These are phyloP conservation scores for Zizania palustris DNA, from an alignment of 202 grass and related monocot genomes.

Conservation along the genomic window DNA sequence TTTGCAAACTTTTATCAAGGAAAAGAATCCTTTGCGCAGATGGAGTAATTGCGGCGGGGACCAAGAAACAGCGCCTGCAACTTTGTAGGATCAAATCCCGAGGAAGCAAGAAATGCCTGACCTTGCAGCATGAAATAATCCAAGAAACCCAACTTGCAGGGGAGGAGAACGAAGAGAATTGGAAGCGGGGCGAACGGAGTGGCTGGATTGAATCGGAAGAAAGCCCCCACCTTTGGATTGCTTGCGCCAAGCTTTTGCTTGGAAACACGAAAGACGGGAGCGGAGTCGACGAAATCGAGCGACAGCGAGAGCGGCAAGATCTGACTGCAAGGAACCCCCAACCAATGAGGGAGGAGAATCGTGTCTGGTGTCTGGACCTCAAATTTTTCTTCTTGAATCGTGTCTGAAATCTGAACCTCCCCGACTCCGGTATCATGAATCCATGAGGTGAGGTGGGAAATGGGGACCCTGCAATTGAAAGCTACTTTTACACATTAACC, in stretches of 20 bases:
- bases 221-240: constrained; percentile 2
- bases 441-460: neutral
- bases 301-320: neutral
- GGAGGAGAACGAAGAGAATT: neutral
- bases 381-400: too few species aligned
- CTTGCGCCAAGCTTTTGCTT: neutral
- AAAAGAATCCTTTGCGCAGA: neutral
- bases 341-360: neutral
- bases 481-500: neutral
- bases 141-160: neutral
- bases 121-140: neutral
- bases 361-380: too few species aligned
- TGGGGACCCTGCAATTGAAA: neutral
- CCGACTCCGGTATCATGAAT: neutral
- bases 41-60: neutral
- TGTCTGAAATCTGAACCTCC: too few species aligned
- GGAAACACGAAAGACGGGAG: neutral
- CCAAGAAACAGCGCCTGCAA: neutral
- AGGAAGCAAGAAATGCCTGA: neutral
- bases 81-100: neutral
- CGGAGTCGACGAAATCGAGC: neutral
- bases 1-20: neutral
- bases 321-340: neutral
- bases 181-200: neutral
- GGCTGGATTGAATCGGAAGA: neutral